Evolutionary conservation across 1,284 basidiomycete genomes (phyloP), one percentile per base, ranked within the genome.

Genomic region (Puccinia coronata): DNA sequence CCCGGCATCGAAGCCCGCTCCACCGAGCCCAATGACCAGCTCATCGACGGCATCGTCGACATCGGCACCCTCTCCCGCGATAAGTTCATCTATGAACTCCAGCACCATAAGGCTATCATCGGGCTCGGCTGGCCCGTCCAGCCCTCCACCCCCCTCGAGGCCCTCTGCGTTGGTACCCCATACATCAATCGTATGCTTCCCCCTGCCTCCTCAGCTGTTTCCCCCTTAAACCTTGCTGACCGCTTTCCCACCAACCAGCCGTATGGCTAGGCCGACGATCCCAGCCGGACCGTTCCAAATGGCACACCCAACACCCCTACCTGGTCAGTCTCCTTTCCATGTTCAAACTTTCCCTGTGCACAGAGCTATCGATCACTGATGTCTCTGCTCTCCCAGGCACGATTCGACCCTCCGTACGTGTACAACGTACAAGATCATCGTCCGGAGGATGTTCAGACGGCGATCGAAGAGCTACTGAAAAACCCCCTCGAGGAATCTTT

Each of bases 361-460:
- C n/a, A n/a, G n/a, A n/a, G n/a, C n/a, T n/a, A n/a, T n/a, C n/a
- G n/a, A n/a, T n/a, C 16, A 20, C 72, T 25, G 5, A 31, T n/a
- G 59, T 49, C 61, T 23, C 39, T 23, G 5, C 3, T 20, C 25
- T 8, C 20, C 4, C 25, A 80, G 77, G 77, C 77, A 2, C 23
- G 34, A 16, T 80, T 80, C 34, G 77, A 80, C 36, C 77, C 77
- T 59, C 77, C 77, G 25, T 80, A 80, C 57, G 77, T 80, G 2
- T 80, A 80, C 36, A 80, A 80, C 41, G 77, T 80, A 18, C 77
- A 80, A 41, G 77, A 80, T 41, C 77, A 80, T 47, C 47, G 53
- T 3, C 43, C 51, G 36, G 53, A 71, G 4, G 77, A 80, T 36
- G 77, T 80, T 11, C 43, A 55, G 20, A 31, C 36, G 9, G 65